Evolutionary conservation across 129 eudicot species (phyloP).

Genomic region (Centaurea solstitialis): DNA sequence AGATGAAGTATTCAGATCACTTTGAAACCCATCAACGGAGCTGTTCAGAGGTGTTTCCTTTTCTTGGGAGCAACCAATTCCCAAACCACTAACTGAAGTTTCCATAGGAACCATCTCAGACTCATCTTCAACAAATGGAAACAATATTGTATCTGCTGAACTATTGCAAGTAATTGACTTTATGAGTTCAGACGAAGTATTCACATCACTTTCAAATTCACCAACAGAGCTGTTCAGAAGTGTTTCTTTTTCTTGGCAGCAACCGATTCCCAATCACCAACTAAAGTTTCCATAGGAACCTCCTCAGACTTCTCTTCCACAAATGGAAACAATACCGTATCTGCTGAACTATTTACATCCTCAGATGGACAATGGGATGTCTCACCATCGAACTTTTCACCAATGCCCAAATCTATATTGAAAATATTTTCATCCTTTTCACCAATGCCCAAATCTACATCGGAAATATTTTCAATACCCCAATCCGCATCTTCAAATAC

Average conservation of each 20-base stretch:
- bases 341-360: conserved; percentile 2
- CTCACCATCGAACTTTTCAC: conserved; percentile 25
- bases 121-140: background rate
- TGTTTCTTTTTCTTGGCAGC: no score
- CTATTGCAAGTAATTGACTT: no score
- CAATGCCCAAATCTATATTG: conserved; percentile 22
- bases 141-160: background rate
- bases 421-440: conserved; percentile 8
- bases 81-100: conserved; percentile 16
- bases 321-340: no score
- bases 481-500: conserved; percentile 21
- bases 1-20: conserved; percentile 25
- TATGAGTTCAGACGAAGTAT: no score
- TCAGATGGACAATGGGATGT: background rate
- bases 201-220: no score
- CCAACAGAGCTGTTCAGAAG: no score
- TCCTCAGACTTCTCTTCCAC: no score
- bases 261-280: no score
- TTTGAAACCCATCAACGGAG: conserved; percentile 21
- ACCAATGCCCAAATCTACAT: no score
- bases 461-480: conserved; percentile 16
- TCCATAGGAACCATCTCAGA: background rate
- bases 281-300: no score
- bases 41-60: conserved; percentile 21
- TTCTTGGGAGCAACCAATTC: conserved; percentile 11